Percentiles rank a stretch among this genome's conserved stretches.
phyloP scores from a whole-genome alignment of 2,329 filamentous ascomycete genomes.

The Paecilomyces dactylethromorphus region DNA sequence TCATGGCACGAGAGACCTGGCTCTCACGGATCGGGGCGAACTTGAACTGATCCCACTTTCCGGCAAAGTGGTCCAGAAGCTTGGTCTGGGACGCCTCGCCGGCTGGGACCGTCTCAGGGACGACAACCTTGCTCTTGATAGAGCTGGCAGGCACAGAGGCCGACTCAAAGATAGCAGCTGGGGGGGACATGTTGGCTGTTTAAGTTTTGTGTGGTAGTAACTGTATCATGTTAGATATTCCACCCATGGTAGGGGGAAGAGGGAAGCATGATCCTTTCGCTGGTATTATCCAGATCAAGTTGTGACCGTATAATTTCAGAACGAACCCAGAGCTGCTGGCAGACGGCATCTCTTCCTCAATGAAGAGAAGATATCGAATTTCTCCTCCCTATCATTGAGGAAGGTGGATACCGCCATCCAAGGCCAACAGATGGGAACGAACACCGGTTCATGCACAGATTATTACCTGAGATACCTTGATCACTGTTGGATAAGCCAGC shows the following conservation, averaged over 20 bases:
- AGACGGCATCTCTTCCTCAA: constrained; percentile 3
- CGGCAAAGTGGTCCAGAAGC: constrained; percentile 59
- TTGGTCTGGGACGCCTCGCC: constrained; percentile 42
- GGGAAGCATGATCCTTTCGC: constrained; percentile 97
- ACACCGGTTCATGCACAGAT: constrained; percentile 61
- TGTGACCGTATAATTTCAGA: constrained; percentile 82
- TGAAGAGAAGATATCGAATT: neutral
- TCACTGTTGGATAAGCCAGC: constrained; percentile 33
- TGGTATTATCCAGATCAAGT: constrained; percentile 99
- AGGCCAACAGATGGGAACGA: constrained; percentile 34
- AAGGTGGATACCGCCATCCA: constrained; percentile 14
- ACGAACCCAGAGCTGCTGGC: constrained; percentile 23
- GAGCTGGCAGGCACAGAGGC: constrained; percentile 27
- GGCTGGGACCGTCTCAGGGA: constrained; percentile 37
- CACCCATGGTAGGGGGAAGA: constrained; percentile 30
- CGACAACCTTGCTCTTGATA: constrained; percentile 40
- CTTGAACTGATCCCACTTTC: constrained; percentile 73
- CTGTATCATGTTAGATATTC: constrained; percentile 36
- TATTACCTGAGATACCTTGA: constrained; percentile 44
- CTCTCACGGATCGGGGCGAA: constrained; percentile 86
- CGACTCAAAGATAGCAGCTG: constrained; percentile 58
- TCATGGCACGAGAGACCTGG: constrained; percentile 91
- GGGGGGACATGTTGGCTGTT: constrained; percentile 65
- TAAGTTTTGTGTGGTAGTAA: constrained; percentile 21
- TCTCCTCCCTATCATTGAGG: constrained; percentile 10